A percentile compares a stretch with the other conserved stretches of the same genome.
These are phyloP conservation scores for Heimioporus sp. DNA, from an alignment of 768 basidiomycete species.

Conservation along the genomic window DNA sequence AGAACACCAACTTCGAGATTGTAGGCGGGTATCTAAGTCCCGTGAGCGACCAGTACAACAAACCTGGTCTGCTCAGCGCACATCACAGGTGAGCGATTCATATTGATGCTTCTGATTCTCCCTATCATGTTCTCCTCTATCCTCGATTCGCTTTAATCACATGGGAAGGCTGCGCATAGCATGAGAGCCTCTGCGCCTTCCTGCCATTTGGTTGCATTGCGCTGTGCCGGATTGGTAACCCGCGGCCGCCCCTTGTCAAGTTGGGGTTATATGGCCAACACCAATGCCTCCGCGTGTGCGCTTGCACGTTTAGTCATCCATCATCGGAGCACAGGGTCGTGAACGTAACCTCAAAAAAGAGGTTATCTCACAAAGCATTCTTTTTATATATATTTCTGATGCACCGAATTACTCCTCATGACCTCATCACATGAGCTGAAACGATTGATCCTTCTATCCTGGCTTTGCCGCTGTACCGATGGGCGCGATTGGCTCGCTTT, in stretches of 20 bases:
- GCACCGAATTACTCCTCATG: conserved; percentile 1
- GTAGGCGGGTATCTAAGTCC: conserved; percentile 96
- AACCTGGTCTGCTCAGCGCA: conserved; percentile 87
- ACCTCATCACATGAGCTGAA: conserved; percentile 5
- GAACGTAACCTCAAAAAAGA: conserved; percentile 6
- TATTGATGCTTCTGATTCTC: background rate
- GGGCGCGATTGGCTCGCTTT: conserved; percentile 6
- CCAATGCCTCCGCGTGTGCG: conserved; percentile 2
- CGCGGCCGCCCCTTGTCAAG: conserved; percentile 19
- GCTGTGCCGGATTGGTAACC: background rate
- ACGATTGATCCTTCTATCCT: conserved; percentile 14
- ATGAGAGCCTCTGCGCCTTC: conserved; percentile 1
- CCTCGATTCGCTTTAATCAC: background rate
- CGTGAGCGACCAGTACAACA: conserved; percentile 95
- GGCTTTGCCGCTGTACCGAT: conserved; percentile 9
- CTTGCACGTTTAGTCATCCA: conserved; percentile 2
- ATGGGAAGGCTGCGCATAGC: background rate
- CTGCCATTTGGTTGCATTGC: background rate
- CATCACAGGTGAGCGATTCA: conserved; percentile 70
- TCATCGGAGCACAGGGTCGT: conserved; percentile 3
- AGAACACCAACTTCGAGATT: conserved; percentile 91
- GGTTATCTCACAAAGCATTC: conserved; percentile 5
- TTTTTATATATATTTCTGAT: background rate
- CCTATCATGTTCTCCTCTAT: background rate
- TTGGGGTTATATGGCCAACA: background rate